A percentile compares a stretch with the other conserved stretches of the same genome.
Evolutionary conservation across 371 early-diverging fungal genomes (phyloP).

Genomic region (Rhizomucor pusillus): DNA sequence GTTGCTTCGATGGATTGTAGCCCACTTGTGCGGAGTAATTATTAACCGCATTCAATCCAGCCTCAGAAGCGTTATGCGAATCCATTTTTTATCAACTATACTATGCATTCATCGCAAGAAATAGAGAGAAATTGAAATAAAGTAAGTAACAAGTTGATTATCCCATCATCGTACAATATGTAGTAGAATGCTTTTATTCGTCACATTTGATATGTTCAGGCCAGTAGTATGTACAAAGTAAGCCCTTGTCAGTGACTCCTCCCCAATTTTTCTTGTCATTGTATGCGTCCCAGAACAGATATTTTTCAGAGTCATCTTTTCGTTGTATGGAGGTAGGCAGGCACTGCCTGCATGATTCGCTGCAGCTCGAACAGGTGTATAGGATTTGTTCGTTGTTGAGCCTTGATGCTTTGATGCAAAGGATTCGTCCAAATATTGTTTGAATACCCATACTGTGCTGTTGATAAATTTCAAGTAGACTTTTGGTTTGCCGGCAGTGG

Average conservation of each 20-base stretch:
- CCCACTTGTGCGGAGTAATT: too few relatives aligned
- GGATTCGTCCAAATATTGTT: slow-evolving; percentile 13
- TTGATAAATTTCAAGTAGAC: slow-evolving; percentile 6
- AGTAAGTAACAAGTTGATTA: too few relatives aligned
- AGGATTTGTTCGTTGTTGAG: slow-evolving; percentile 4
- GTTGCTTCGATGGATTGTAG: too few relatives aligned
- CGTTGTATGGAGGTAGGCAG: neutral
- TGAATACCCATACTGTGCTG: slow-evolving; percentile 9
- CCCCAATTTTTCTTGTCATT: slow-evolving; percentile 22
- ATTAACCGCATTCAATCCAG: too few relatives aligned
- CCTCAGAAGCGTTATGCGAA: too few relatives aligned
- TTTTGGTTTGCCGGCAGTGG: slow-evolving; percentile 9
- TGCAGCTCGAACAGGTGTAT: slow-evolving; percentile 18
- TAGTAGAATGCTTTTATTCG: too few relatives aligned
- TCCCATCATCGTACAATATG: too few relatives aligned
- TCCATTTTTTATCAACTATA: too few relatives aligned
- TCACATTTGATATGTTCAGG: too few relatives aligned
- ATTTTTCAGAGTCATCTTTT: slow-evolving; percentile 3
- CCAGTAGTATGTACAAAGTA: too few relatives aligned
- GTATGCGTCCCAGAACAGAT: slow-evolving; percentile 17
- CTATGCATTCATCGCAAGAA: too few relatives aligned
- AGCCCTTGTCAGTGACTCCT: slow-evolving; percentile 14
- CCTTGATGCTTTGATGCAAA: slow-evolving; percentile 2
- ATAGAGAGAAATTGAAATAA: too few relatives aligned
- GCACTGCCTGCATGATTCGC: slow-evolving; percentile 5